Conservation (phyloP, 2,329 filamentous ascomycete genomes). For the Cephalotrichum gorgonifer region DNA sequence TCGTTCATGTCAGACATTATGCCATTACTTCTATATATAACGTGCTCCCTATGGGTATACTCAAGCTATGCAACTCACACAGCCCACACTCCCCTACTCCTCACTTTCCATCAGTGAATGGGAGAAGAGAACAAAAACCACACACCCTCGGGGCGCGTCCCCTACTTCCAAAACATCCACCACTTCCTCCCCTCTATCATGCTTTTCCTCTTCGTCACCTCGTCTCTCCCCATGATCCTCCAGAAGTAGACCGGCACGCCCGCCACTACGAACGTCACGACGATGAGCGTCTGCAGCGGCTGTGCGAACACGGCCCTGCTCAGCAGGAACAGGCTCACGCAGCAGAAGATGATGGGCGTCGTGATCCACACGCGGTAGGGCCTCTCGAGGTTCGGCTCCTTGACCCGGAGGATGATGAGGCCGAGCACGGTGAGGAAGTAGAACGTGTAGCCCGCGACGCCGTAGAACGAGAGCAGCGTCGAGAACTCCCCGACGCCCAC, state of each 20-base stretch:
- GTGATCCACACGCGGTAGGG: constrained; percentile 96
- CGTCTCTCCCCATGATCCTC: constrained; percentile 60
- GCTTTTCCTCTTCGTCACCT: constrained; percentile 31
- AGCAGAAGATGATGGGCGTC: constrained; percentile 97
- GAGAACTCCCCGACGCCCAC: constrained; percentile 81
- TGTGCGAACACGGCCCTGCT: constrained; percentile 83
- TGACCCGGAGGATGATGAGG: constrained; percentile 78
- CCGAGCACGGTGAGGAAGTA: constrained; percentile 95
- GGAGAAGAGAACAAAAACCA: no score
- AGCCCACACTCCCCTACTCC: no score
- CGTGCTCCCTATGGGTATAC: not conserved
- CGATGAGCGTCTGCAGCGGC: constrained; percentile 79
- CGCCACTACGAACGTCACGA: constrained; percentile 72
- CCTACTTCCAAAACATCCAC: constrained; percentile 53
- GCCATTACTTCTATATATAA: not conserved
- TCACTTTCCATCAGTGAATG: no score
- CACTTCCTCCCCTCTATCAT: constrained; percentile 25
- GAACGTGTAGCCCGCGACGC: constrained; percentile 92
- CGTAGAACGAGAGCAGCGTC: constrained; percentile 92
- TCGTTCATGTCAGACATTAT: not conserved
- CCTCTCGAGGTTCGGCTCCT: constrained; percentile 76
- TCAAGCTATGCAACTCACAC: no score
- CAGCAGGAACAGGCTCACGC: constrained; percentile 86
- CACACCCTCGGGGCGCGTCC: no score
- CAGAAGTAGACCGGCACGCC: constrained; percentile 87